Conservation (phyloP, 2,329 filamentous ascomycete species). For the Pseudovirgaria hyperparasitica region DNA sequence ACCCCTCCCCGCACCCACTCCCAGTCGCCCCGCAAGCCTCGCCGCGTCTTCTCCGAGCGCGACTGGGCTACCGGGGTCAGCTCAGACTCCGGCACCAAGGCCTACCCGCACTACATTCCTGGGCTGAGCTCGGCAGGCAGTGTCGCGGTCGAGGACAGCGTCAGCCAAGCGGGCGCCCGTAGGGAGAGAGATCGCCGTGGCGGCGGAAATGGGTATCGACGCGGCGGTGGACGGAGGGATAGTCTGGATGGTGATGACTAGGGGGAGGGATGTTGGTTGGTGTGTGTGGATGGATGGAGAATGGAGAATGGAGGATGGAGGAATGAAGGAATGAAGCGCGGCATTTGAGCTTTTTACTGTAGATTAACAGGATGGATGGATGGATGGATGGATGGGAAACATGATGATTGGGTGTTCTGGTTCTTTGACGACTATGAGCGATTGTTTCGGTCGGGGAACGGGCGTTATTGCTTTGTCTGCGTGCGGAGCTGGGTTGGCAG, state of each 20-base stretch:
- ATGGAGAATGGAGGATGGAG: too few species aligned
- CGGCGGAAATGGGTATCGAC: conserved; percentile 28
- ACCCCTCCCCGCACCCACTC: conserved; percentile 11
- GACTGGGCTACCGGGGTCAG: conserved; percentile 14
- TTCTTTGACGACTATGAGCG: too few species aligned
- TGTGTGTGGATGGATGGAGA: too few species aligned
- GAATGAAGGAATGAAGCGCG: too few species aligned
- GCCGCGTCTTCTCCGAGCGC: conserved; percentile 8
- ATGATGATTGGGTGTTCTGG: too few species aligned
- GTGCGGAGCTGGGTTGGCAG: too few species aligned
- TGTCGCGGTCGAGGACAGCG: conserved; percentile 22
- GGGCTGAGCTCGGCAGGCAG: conserved; percentile 31
- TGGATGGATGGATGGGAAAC: background rate
- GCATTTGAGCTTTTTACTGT: too few species aligned
- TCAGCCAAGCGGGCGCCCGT: conserved; percentile 25
- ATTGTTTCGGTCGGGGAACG: too few species aligned
- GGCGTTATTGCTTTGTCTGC: too few species aligned
- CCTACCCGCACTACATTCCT: conserved; percentile 45
- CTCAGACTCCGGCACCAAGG: conserved; percentile 33
- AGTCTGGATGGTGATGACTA: conserved; percentile 41
- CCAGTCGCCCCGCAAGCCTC: conserved; percentile 2
- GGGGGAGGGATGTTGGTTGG: background rate
- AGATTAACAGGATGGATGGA: background rate
- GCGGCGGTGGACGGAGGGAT: conserved; percentile 33
- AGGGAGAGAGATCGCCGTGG: conserved; percentile 20